Base-by-base conservation (phyloP, 352 stramenopile species). In the Phytophthora cryptogea region DNA sequence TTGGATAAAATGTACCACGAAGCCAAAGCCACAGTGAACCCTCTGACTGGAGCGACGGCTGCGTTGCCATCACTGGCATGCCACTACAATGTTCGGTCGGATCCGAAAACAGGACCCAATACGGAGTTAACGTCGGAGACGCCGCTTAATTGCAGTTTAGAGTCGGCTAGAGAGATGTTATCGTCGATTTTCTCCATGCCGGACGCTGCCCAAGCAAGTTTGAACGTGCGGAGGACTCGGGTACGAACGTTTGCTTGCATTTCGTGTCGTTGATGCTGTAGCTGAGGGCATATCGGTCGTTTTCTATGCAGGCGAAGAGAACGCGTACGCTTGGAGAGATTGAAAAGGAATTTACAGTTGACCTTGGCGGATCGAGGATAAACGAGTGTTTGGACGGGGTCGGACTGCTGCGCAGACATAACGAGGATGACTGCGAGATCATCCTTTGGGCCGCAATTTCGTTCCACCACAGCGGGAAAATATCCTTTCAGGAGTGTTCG, bases 1-100 rank as follows among this genome's bases (percentile, higher is more conserved):
- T 67, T 73, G 65, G 54, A 70, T 14, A 55, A 61, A 28, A 60
- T 73, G 49, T 73, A 73, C 26, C 20, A 52, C 37, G 59, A 73
- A 67, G 65, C 60, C 4, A 73, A 70, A 47, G 50, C 42, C 2
- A 63, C 51, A 6, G 47, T 73, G 5, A 54, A 70, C 40, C 53
- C 53, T 0, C 14, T 63, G 26, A 70, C 59, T 16, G 60, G 54
- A 54, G 65, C 65, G 14, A 51, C 59, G 36, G 59, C 53, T 6
- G 58, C 60, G 13, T 50, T 65, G 16, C 65, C 65, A n/a, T 47
- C 44, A 2, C 42, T 72, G 5, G n/a, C 54, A 28, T 73, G 49
- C 17, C 54, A 70, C 20, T 70, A 60, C 30, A 60, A 70, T 8
- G 60, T 70, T 10, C 41, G 31, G 17, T 28, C 70, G 27, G 46